These are phyloP conservation scores for Tylopilus rubrobrunneus DNA, from an alignment of 768 basidiomycete species.

Conservation along the genomic window DNA sequence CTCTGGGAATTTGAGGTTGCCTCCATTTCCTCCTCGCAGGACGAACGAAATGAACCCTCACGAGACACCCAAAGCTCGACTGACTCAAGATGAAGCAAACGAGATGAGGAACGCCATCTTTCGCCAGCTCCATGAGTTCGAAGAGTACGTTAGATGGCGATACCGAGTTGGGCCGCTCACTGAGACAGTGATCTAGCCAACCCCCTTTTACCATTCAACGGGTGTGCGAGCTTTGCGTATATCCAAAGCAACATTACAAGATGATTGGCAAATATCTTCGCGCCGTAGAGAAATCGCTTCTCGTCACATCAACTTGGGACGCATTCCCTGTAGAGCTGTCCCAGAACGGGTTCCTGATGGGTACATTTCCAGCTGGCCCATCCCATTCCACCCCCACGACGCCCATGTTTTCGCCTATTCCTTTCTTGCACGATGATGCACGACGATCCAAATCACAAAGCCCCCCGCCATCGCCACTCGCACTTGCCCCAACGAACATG, in stretches of 20 bases:
- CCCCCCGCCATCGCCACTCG: constrained; percentile 72
- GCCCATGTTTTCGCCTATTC: constrained; percentile 83
- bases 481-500: constrained; percentile 40
- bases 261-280: constrained; percentile 84
- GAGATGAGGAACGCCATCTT: constrained; percentile 55
- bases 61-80: constrained; percentile 53
- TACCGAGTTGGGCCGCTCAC: not conserved
- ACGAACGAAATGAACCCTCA: constrained; percentile 45
- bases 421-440: constrained; percentile 82
- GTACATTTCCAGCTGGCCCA: constrained; percentile 39
- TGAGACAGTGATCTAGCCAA: constrained; percentile 32
- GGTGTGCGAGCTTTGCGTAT: constrained; percentile 73
- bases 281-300: constrained; percentile 75
- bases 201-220: constrained; percentile 91
- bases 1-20: constrained; percentile 61
- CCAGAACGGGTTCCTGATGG: constrained; percentile 25
- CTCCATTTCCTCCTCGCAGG: constrained; percentile 68
- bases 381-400: constrained; percentile 63
- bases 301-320: constrained; percentile 79
- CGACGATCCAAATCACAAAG: constrained; percentile 76
- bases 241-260: constrained; percentile 69
- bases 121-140: constrained; percentile 67
- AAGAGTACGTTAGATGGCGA: constrained; percentile 48
- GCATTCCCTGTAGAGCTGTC: constrained; percentile 53
- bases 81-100: constrained; percentile 59